Evolutionary conservation across 306 rosid species (phyloP).

Genomic region (Malus asiatica): DNA sequence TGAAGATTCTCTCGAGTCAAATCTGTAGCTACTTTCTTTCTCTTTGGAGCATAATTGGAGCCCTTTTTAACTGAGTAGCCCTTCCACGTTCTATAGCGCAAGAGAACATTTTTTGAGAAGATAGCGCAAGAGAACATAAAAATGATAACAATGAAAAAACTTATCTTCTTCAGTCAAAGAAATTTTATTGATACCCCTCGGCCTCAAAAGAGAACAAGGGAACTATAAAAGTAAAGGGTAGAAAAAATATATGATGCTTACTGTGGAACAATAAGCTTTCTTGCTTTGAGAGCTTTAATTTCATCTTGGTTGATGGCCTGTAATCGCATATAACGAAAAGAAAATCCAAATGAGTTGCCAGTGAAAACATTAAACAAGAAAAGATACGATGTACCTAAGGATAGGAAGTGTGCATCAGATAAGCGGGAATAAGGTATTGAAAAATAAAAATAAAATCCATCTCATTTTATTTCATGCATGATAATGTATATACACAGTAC

Average conservation of each 20-base stretch:
- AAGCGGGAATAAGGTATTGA: background rate
- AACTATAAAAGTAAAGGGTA: background rate
- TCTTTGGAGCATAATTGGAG: conserved; percentile 69
- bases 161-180: background rate
- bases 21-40: conserved; percentile 71
- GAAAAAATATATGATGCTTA: conserved; percentile 21
- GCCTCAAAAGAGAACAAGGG: background rate
- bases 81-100: conserved; percentile 57
- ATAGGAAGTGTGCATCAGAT: background rate
- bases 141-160: background rate
- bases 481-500: background rate
- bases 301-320: conserved; percentile 60
- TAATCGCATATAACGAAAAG: conserved; percentile 15
- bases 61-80: conserved; percentile 66
- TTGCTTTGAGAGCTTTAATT: conserved; percentile 59
- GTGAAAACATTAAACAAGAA: background rate
- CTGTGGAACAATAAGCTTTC: conserved; percentile 71
- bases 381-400: background rate
- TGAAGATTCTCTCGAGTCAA: conserved; percentile 73
- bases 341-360: conserved; percentile 12
- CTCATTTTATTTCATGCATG: background rate
- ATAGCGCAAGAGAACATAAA: conserved; percentile 2
- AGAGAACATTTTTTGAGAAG: background rate
- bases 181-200: background rate
- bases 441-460: background rate